Base-by-base conservation (phyloP, 495 filamentous ascomycete species). In the Trichoderma gamsii region DNA sequence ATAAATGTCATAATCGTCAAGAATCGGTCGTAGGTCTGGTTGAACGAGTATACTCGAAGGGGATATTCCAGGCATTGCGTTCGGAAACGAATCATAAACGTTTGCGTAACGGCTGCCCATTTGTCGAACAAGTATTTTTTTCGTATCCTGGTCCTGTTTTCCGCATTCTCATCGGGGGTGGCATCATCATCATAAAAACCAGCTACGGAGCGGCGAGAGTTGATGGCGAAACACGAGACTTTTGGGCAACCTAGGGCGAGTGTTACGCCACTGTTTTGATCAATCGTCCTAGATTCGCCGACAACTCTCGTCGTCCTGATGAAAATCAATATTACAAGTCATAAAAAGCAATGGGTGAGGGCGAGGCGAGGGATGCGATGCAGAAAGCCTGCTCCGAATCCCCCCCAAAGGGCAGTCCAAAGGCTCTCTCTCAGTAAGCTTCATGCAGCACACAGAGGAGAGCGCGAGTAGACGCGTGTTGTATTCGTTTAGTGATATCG, bases 61-160 rank as follows among this genome's bases (percentile, higher is more conserved):
- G 44, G 27, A 21, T 49, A n/a, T 66, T 46, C 44, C 65, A 46
- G 27, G 41, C 65, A 18, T 18, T 1, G 43, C 41, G 27, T 43
- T 7, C 13, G 65, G 65, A 51, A 51, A 23, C 65, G 27, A 23
- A 16, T 66, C 65, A 21, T 41, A 0, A 38, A 35, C 25, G 65
- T 66, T 38, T 27, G 74, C 74, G 67, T 73, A 38, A 75, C 73
- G 73, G 73, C 74, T 73, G 73, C 73, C 73, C 72, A 74, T 63
- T 73, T 71, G 73, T 71, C 73, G 73, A 73, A 75, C 56, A 32
- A 61, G 32, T 27, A n/a, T n/a, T n/a, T 67, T 71, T 49, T 52
- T 67, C 71, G 69, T 73, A 72, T 75, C 70, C 69, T 70, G 46
- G 38, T 72, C 71, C 68, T 63, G 25, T 65, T 63, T 43, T 66